These are phyloP conservation scores for Passalora sequoiae DNA, from an alignment of 2,329 filamentous ascomycete genomes.

Conservation along the genomic window DNA sequence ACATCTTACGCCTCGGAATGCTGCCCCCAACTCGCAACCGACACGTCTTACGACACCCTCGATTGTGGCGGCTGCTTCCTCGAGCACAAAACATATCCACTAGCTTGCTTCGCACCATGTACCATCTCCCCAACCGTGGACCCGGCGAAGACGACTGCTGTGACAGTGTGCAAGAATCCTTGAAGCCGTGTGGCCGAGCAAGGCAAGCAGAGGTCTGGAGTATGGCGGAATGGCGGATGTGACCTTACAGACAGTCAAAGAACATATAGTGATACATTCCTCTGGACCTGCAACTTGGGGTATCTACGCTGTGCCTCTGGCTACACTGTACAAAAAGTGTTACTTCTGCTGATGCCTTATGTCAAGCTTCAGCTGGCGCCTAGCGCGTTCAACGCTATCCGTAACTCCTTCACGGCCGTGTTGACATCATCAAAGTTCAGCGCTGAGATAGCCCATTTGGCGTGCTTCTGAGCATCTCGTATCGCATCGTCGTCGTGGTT, in stretches of 20 bases:
- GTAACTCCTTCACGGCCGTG: constrained; percentile 81
- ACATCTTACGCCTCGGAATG: constrained; percentile 7
- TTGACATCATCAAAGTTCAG: constrained; percentile 93
- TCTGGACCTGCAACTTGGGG: too few species aligned
- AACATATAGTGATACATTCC: too few species aligned
- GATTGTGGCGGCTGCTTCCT: constrained; percentile 7
- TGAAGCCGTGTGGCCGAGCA: background rate
- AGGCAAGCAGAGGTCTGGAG: background rate
- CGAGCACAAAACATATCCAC: constrained; percentile 2
- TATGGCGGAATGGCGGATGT: background rate
- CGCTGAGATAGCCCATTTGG: constrained; percentile 93
- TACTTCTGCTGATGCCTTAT: too few species aligned
- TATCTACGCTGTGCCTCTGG: too few species aligned
- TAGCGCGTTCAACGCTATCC: constrained; percentile 64
- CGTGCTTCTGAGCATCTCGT: constrained; percentile 83
- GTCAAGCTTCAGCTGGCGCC: constrained; percentile 61
- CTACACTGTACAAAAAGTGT: too few species aligned
- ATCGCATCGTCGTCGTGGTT: constrained; percentile 65
- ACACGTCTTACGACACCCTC: background rate
- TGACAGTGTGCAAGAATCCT: constrained; percentile 27
- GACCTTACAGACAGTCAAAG: background rate
- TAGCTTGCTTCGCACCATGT: constrained; percentile 11
- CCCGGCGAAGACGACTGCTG: constrained; percentile 3
- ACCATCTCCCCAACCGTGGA: constrained; percentile 4
- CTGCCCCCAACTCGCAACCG: constrained; percentile 9